Evolutionary conservation across 768 basidiomycete genomes (phyloP).

Genomic region (Boletellus sp.): DNA sequence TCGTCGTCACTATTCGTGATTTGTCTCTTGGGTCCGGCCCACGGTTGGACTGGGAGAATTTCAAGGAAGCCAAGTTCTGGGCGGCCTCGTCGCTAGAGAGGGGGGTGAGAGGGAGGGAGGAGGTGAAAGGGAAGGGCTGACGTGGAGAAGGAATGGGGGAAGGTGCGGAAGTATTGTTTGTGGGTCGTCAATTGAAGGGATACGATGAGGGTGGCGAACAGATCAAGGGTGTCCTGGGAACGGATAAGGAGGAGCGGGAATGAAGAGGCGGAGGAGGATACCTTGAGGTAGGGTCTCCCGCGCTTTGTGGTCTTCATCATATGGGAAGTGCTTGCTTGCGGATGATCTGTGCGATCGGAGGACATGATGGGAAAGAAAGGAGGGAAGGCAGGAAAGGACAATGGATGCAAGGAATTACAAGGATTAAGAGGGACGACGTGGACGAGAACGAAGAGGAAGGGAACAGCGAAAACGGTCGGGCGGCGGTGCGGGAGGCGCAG

Average conservation of each 20-base stretch:
- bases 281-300: conserved; percentile 92
- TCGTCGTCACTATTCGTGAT: conserved; percentile 96
- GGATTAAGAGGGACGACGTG: conserved; percentile 17
- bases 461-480: conserved; percentile 28
- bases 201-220: conserved; percentile 95
- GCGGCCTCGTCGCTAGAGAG: conserved; percentile 87
- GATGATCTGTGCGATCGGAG: conserved; percentile 36
- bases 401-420: conserved; percentile 22
- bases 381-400: conserved; percentile 7
- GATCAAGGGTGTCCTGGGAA: conserved; percentile 89
- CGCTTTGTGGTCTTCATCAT: conserved; percentile 99
- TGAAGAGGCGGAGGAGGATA: conserved; percentile 28
- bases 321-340: conserved; percentile 70
- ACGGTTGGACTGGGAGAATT: conserved; percentile 98
- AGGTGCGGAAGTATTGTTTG: conserved; percentile 95
- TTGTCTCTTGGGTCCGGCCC: conserved; percentile 98
- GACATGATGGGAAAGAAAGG: conserved; percentile 34
- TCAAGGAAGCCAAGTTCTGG: conserved; percentile 87
- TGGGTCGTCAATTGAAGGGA: conserved; percentile 85
- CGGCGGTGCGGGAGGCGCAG: conserved; percentile 22
- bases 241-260: not conserved
- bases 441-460: conserved; percentile 27
- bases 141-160: conserved; percentile 95
- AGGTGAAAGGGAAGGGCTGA: conserved; percentile 40
- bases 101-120: conserved; percentile 9